Percentiles rank a stretch among this genome's conserved stretches.
phyloP scores from a whole-genome alignment of 2,329 filamentous ascomycete genomes.

The Colletotrichum sidae region DNA sequence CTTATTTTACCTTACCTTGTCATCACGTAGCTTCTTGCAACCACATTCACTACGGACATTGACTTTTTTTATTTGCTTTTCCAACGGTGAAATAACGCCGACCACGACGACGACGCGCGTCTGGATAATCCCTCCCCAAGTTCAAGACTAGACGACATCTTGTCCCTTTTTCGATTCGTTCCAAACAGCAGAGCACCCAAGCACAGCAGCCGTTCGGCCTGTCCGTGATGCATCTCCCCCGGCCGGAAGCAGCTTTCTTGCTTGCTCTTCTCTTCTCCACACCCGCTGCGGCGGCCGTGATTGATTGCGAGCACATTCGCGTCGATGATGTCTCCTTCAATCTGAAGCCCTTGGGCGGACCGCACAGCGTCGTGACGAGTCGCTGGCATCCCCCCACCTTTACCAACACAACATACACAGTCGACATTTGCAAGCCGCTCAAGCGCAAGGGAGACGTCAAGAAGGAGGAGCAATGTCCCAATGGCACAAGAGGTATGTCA shows the following conservation, averaged over 20 bases:
- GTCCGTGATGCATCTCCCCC: slow-evolving; percentile 34
- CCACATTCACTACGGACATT: slow-evolving; percentile 9
- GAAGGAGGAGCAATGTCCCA: slow-evolving; percentile 72
- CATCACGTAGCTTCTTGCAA: not conserved
- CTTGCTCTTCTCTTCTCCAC: slow-evolving; percentile 51
- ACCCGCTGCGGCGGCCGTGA: slow-evolving; percentile 56
- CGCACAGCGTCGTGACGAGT: slow-evolving; percentile 74
- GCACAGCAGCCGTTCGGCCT: slow-evolving; percentile 38
- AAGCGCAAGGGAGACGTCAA: slow-evolving; percentile 68
- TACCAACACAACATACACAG: slow-evolving; percentile 82
- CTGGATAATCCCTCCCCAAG: no score
- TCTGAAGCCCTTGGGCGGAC: slow-evolving; percentile 72
- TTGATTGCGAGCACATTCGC: slow-evolving; percentile 72
- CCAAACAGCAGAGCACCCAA: slow-evolving; percentile 18
- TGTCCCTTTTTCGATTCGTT: slow-evolving; percentile 1
- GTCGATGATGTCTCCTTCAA: slow-evolving; percentile 72
- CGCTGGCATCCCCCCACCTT: slow-evolving; percentile 64
- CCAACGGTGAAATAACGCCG: no score
- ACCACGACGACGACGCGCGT: no score
- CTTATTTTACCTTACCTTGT: no score
- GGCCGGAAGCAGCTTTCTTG: slow-evolving; percentile 49
- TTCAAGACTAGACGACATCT: no score
- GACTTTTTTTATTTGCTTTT: no score
- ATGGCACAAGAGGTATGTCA: slow-evolving; percentile 72
- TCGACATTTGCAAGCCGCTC: slow-evolving; percentile 80